A percentile compares a stretch with the other conserved stretches of the same genome.
phyloP scores from a whole-genome alignment of 257 asterid genomes.

The Jacaranda copaia region DNA sequence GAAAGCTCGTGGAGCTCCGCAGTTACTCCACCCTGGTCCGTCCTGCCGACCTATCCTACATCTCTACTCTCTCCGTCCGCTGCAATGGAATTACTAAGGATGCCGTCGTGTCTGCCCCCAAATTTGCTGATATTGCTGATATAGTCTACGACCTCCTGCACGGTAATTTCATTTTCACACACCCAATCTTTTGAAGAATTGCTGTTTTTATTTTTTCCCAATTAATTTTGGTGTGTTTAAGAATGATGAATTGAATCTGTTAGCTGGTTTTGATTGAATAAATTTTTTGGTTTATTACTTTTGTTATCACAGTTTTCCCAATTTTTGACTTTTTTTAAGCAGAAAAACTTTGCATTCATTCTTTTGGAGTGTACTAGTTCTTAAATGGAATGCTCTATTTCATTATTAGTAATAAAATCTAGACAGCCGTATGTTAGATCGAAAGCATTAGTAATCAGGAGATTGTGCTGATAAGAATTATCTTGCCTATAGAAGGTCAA shows the following conservation, averaged over 20 bases:
- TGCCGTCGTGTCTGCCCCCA: conserved; percentile 73
- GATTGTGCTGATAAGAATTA: conserved; percentile 12
- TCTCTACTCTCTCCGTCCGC: conserved; percentile 76
- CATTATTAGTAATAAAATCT: background rate
- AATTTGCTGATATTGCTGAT: conserved; percentile 80
- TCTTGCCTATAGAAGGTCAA: background rate
- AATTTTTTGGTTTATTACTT: background rate
- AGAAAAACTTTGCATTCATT: background rate
- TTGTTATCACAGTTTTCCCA: background rate
- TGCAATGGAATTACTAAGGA: conserved; percentile 79
- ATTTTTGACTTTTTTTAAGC: background rate
- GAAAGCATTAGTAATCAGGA: background rate
- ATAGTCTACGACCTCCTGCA: conserved; percentile 77
- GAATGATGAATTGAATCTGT: conserved; percentile 26
- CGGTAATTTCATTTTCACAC: conserved; percentile 48
- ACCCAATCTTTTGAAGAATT: background rate
- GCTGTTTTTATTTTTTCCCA: background rate
- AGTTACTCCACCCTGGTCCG: conserved; percentile 78
- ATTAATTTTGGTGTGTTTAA: background rate
- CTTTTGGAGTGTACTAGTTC: background rate
- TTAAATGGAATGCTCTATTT: conserved; percentile 19
- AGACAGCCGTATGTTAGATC: background rate
- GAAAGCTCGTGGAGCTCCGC: conserved; percentile 83
- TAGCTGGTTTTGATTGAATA: conserved; percentile 14
- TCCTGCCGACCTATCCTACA: conserved; percentile 74